Evolutionary conservation across 78 protist genomes (phyloP).

Genomic region (Capsaspora owczarzaki): DNA sequence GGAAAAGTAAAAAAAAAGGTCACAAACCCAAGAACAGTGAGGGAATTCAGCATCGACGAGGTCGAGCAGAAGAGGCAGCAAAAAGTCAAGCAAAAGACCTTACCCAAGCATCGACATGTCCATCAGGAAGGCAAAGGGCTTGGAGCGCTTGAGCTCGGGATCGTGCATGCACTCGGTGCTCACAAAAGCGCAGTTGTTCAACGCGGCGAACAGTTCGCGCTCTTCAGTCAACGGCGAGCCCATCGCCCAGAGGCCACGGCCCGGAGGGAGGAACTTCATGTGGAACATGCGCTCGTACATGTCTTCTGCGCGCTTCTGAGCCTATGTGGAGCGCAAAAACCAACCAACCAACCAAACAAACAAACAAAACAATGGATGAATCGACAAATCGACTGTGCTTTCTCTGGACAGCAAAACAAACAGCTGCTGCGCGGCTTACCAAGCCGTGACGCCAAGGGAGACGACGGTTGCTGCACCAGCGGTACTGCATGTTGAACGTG

Average conservation of each 20-base stretch:
- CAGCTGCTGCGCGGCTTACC: no score
- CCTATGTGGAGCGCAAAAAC: constrained; percentile 4
- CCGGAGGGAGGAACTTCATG: constrained; percentile 79
- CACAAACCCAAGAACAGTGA: background rate
- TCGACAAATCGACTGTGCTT: no score
- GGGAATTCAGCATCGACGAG: background rate
- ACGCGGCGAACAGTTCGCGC: constrained; percentile 59
- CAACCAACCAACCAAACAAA: background rate
- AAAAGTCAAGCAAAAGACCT: background rate
- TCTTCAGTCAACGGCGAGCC: constrained; percentile 66
- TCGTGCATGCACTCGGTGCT: constrained; percentile 45
- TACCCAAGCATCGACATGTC: constrained; percentile 79
- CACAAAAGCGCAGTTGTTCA: constrained; percentile 83
- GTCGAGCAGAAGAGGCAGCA: no score
- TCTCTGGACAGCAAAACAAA: no score
- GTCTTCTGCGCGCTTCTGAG: constrained; percentile 45
- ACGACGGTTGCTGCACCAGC: constrained; percentile 59
- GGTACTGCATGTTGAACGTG: constrained; percentile 62
- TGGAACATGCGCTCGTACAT: constrained; percentile 68
- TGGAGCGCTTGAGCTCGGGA: constrained; percentile 14
- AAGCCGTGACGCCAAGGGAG: no score
- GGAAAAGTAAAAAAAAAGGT: background rate
- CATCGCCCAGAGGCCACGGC: constrained; percentile 81
- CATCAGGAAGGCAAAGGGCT: constrained; percentile 80
- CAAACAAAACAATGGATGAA: no score